Evolutionary conservation across 805 yeast genomes (phyloP).

Genomic region (Yamadazyma sp.): DNA sequence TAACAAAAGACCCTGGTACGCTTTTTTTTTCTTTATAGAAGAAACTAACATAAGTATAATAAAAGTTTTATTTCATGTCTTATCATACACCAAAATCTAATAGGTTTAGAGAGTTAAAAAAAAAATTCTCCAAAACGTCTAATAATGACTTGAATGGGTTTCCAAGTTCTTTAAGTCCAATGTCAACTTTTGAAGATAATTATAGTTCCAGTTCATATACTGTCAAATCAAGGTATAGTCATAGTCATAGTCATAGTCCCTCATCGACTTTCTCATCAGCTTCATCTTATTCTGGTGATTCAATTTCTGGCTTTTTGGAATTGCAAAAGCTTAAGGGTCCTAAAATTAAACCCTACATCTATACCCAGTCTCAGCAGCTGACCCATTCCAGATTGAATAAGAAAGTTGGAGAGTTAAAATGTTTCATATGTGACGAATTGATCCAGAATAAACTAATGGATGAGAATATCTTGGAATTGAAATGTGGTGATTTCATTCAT

Average conservation of each 20-base stretch:
- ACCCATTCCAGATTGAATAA: constrained; percentile 7
- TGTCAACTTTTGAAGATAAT: constrained; percentile 5
- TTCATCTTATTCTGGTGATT: neutral
- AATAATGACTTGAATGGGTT: constrained; percentile 1
- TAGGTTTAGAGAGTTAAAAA: too few relatives aligned
- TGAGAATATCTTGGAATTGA: constrained; percentile 46
- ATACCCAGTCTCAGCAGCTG: constrained; percentile 17
- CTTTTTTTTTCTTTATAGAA: too few relatives aligned
- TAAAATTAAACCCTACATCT: constrained; percentile 21
- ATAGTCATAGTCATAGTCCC: neutral
- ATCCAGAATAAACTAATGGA: constrained; percentile 42
- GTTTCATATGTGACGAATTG: constrained; percentile 53
- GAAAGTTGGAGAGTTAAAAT: constrained; percentile 16
- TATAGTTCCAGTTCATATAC: neutral
- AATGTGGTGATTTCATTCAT: constrained; percentile 56
- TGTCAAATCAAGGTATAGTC: neutral
- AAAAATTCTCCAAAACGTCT: neutral
- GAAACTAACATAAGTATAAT: too few relatives aligned
- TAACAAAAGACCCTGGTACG: too few relatives aligned
- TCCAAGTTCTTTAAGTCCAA: constrained; percentile 12
- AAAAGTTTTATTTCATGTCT: too few relatives aligned
- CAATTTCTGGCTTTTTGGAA: neutral
- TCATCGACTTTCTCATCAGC: neutral
- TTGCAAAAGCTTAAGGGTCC: constrained; percentile 17
- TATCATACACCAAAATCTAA: too few relatives aligned